Conservation (phyloP, 2,329 filamentous ascomycete species). For the Fusarium foetens region DNA sequence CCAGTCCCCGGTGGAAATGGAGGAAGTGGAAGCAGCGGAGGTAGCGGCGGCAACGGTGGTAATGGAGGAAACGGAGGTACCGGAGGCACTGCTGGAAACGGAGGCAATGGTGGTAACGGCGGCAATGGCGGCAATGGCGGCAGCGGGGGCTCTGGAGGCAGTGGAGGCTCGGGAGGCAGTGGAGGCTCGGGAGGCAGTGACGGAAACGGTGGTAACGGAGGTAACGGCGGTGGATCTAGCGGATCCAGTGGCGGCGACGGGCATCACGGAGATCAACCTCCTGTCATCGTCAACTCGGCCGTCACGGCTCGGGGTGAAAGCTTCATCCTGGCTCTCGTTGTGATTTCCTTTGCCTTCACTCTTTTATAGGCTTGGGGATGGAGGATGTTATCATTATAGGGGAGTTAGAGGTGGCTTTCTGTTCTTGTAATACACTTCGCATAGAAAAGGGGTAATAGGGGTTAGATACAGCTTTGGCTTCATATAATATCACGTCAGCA, state of each 20-base stretch:
- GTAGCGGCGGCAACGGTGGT: not conserved
- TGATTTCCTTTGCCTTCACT: not conserved
- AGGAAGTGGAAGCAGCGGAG: not conserved
- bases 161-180: not conserved
- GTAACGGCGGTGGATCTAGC: not conserved
- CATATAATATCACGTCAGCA: slow-evolving; percentile 26
- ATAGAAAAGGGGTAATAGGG: slow-evolving; percentile 29
- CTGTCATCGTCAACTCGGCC: slow-evolving; percentile 25
- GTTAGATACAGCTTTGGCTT: slow-evolving; percentile 6
- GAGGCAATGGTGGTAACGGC: too few species aligned
- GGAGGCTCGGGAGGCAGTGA: not conserved
- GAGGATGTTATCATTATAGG: not conserved
- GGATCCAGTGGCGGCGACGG: slow-evolving; percentile 2
- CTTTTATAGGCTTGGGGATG: slow-evolving; percentile 14
- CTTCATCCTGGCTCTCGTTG: not conserved
- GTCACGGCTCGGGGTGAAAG: slow-evolving; percentile 1
- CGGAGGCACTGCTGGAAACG: not conserved
- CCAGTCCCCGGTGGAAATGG: slow-evolving; percentile 7
- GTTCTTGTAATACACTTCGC: not conserved
- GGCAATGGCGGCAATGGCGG: not conserved
- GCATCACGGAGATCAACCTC: not conserved
- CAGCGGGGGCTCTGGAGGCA: not conserved
- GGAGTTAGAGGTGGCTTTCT: not conserved
- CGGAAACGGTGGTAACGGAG: not conserved
- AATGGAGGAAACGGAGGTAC: not conserved